These are phyloP conservation scores for Amanita muscaria DNA, from an alignment of 768 basidiomycete species.

Conservation along the genomic window DNA sequence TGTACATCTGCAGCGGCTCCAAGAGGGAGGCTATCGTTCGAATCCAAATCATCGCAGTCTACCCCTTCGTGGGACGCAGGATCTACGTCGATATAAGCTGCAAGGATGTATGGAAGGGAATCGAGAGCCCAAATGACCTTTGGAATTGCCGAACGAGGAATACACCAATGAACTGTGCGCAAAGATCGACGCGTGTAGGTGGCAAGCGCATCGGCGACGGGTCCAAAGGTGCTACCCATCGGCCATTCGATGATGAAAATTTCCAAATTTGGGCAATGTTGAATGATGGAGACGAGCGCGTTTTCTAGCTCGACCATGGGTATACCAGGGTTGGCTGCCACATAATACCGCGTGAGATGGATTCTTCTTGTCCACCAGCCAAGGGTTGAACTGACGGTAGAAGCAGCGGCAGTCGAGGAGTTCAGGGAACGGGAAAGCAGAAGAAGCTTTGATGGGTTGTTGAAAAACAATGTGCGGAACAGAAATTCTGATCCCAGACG, in stretches of 20 bases:
- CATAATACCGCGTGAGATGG: conserved; percentile 51
- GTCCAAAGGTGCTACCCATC: conserved; percentile 48
- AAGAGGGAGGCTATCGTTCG: conserved; percentile 32
- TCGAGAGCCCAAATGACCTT: conserved; percentile 70
- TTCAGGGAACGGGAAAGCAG: conserved; percentile 45
- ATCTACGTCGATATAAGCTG: conserved; percentile 49
- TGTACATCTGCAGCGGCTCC: conserved; percentile 54
- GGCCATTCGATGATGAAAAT: conserved; percentile 66
- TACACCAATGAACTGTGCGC: conserved; percentile 52
- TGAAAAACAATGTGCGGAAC: conserved; percentile 62
- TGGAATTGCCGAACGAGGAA: conserved; percentile 44
- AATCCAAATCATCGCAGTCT: conserved; percentile 28
- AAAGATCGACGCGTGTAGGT: conserved; percentile 40
- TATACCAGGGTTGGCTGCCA: conserved; percentile 24
- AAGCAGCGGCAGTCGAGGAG: conserved; percentile 25
- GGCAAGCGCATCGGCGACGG: conserved; percentile 56
- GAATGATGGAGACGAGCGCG: conserved; percentile 49
- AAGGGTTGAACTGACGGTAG: conserved; percentile 34
- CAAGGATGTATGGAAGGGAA: conserved; percentile 46
- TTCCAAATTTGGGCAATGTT: conserved; percentile 64
- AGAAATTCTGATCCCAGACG: conserved; percentile 55
- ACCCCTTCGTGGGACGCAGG: conserved; percentile 21
- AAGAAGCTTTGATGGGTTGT: conserved; percentile 46
- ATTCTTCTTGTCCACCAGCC: conserved; percentile 71
- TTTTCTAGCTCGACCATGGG: conserved; percentile 42